phyloP scores from a whole-genome alignment of 768 basidiomycete species.

The Naganishia antarctica region DNA sequence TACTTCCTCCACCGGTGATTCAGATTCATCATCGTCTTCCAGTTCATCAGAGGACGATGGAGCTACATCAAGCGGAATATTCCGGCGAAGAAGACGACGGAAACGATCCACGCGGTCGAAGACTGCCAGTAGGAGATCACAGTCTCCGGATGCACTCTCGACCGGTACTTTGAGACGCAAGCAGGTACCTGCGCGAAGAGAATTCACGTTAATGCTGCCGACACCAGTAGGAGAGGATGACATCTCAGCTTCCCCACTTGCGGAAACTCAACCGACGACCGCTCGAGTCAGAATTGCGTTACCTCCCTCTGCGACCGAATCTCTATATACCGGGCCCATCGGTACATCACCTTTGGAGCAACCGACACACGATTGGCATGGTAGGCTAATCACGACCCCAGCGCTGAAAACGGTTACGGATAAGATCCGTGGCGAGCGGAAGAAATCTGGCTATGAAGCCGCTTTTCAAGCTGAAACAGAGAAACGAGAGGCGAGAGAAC shows the following conservation, averaged over 20 bases:
- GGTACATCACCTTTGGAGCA: slow-evolving; percentile 14
- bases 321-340: not conserved
- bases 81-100: slow-evolving; percentile 11
- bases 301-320: not conserved
- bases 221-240: slow-evolving; percentile 28
- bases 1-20: slow-evolving; percentile 1
- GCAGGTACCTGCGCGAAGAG: slow-evolving; percentile 27
- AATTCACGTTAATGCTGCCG: slow-evolving; percentile 44
- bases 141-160: slow-evolving; percentile 1
- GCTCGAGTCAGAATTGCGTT: slow-evolving; percentile 9
- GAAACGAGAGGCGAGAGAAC: slow-evolving; percentile 16
- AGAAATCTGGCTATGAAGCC: slow-evolving; percentile 29
- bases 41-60: slow-evolving; percentile 16
- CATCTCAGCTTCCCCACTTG: not conserved
- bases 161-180: not conserved
- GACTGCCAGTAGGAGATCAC: slow-evolving; percentile 34
- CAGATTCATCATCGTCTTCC: slow-evolving; percentile 26
- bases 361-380: slow-evolving; percentile 26
- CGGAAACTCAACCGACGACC: not conserved
- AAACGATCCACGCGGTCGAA: slow-evolving; percentile 28
- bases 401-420: slow-evolving; percentile 36
- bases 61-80: slow-evolving; percentile 14
- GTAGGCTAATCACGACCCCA: slow-evolving; percentile 41
- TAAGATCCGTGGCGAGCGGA: slow-evolving; percentile 33
- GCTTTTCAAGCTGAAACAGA: slow-evolving; percentile 14